These are phyloP conservation scores for Apocynum venetum DNA, from an alignment of 257 asterid species.

Conservation along the genomic window DNA sequence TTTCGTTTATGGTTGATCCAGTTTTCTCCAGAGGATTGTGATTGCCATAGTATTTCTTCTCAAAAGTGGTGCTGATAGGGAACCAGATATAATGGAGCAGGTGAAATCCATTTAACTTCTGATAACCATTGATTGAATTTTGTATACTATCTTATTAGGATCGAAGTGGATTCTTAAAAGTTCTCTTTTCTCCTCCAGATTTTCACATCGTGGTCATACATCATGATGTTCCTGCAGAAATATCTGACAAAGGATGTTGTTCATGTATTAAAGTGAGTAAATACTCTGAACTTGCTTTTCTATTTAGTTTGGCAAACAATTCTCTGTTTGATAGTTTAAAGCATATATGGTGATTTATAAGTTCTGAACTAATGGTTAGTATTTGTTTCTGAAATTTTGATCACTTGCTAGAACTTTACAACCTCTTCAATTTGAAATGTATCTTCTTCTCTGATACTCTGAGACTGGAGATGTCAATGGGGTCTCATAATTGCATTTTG, in stretches of 20 bases:
- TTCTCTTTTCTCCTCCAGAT: slow-evolving; percentile 49
- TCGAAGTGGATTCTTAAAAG: slow-evolving; percentile 9
- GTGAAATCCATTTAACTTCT: slow-evolving; percentile 31
- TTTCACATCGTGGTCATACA: slow-evolving; percentile 78
- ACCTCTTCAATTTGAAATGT: neutral
- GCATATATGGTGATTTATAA: neutral
- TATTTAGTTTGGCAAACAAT: neutral
- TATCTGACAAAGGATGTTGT: slow-evolving; percentile 57
- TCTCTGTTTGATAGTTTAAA: neutral
- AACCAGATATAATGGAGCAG: slow-evolving; percentile 86
- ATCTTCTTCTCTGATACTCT: neutral
- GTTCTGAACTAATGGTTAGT: neutral
- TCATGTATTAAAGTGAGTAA: slow-evolving; percentile 58
- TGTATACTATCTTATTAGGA: slow-evolving; percentile 16
- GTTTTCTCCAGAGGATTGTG: slow-evolving; percentile 64
- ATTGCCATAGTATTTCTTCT: slow-evolving; percentile 61
- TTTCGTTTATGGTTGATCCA: slow-evolving; percentile 27
- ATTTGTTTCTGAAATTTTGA: neutral
- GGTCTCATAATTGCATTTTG: too few relatives aligned
- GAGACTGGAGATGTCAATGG: neutral
- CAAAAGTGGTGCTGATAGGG: slow-evolving; percentile 83
- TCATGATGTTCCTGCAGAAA: slow-evolving; percentile 79
- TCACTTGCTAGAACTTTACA: neutral
- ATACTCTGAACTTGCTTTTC: slow-evolving; percentile 11
- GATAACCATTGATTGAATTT: slow-evolving; percentile 2